A percentile compares a stretch with the other conserved stretches of the same genome.
phyloP scores from a whole-genome alignment of 2,329 filamentous ascomycete genomes.

The Paracoccidioides lutzii region DNA sequence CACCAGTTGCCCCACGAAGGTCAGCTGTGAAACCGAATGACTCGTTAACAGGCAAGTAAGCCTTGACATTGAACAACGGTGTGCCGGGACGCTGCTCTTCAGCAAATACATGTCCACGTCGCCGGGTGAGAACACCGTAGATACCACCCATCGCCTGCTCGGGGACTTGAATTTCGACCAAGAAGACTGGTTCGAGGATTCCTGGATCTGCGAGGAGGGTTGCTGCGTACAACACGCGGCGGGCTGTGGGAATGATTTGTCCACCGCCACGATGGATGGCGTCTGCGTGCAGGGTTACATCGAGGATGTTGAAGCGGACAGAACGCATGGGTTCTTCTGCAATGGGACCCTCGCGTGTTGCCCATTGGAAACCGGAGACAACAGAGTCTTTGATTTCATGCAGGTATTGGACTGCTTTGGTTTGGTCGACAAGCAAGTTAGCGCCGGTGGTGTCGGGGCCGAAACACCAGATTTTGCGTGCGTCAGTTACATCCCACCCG shows the following conservation, averaged over 20 bases:
- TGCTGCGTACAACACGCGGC: constrained; percentile 93
- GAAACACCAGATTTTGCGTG: constrained; percentile 99
- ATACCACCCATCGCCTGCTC: constrained; percentile 99
- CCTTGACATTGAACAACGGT: constrained; percentile 98
- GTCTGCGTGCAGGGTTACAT: constrained; percentile 99
- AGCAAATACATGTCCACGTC: constrained; percentile 97
- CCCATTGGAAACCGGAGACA: constrained; percentile 99
- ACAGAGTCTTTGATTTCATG: constrained; percentile 99
- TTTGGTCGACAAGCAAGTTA: constrained; percentile 98
- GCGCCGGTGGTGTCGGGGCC: constrained; percentile 94
- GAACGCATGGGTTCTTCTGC: constrained; percentile 97
- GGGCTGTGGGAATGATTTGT: constrained; percentile 94
- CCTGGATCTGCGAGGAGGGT: constrained; percentile 80
- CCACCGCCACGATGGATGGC: constrained; percentile 99
- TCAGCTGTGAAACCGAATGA: constrained; percentile 99
- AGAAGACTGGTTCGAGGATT: constrained; percentile 94
- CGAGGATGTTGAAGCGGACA: constrained; percentile 96
- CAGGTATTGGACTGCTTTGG: constrained; percentile 99
- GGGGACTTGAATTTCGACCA: constrained; percentile 98
- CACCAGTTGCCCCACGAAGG: constrained; percentile 82
- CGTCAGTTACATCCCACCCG: constrained; percentile 99
- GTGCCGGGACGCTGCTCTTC: constrained; percentile 98
- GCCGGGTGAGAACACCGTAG: constrained; percentile 94
- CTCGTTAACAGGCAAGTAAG: constrained; percentile 91
- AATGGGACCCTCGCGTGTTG: constrained; percentile 90